Base-by-base conservation (phyloP, 164 flowering plant species). In the Nymphaea thermarum region DNA sequence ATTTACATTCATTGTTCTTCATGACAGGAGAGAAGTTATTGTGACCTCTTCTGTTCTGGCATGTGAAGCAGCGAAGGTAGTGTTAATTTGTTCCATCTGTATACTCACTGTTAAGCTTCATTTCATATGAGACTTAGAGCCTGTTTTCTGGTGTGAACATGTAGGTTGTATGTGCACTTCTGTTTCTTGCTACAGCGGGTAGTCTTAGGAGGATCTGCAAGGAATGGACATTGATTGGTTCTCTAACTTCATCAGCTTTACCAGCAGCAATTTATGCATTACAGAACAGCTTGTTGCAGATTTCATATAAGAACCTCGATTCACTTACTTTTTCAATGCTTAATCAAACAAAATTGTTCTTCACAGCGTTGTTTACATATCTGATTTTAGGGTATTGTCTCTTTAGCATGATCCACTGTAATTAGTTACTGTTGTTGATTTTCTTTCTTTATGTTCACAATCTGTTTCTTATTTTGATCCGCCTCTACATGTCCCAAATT, bases 201-300 rank as follows among this genome's bases (percentile, higher is more conserved):
- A 81, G 71, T 75, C 72, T 92, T 78, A 84, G 71, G 79, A 85
- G 70, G 75, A 41, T 80, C 62, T 85, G 25, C 77, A 84, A 79
- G 14, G 83, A 95, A 69, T 92, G 99, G 99, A 86, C 90, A 63
- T 78, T 95, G 77, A 72, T 84, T 74, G 93, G 91, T 63, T 85
- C 97, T 4, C 74, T 95, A 76, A 87, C 93, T 69, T 91, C 94
- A 65, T 92, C 99, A 59, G 97, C 86, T 63, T 86, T 95, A 69
- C 99, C 98, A 60, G 99, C 99, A 12, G 96, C 94, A 60, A 92
- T 92, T 62, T 95, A 95, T 78, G 98, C 99, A 16, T 73, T 95
- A 65, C 99, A 95, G 73, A 95, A 95, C 75, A 92, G 97, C 73
- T 82, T 95, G 87, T 80, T 95, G 79, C 98, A 95, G 81, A 92